Evolutionary conservation across 768 basidiomycete genomes (phyloP).

Genomic region (Russula vinacea): DNA sequence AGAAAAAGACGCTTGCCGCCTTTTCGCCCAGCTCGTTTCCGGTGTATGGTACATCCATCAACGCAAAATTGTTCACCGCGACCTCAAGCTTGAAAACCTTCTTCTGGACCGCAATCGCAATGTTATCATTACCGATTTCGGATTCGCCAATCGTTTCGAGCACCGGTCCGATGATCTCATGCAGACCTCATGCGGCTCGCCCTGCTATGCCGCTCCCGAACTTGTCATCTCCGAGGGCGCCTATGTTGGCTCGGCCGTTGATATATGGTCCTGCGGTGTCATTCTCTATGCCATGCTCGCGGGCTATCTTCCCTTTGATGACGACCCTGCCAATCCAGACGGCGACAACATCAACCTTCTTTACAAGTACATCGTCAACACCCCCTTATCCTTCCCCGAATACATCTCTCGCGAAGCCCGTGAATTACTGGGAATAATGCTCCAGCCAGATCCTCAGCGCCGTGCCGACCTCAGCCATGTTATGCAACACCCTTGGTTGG

Average conservation of each 20-base stretch:
- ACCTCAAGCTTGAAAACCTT: slow-evolving; percentile 97
- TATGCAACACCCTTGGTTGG: slow-evolving; percentile 88
- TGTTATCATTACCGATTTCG: slow-evolving; percentile 99
- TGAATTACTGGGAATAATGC: slow-evolving; percentile 84
- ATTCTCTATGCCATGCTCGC: slow-evolving; percentile 97
- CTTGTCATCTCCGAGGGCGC: slow-evolving; percentile 96
- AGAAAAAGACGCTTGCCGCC: slow-evolving; percentile 89
- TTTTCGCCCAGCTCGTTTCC: slow-evolving; percentile 97
- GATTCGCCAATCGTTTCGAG: slow-evolving; percentile 97
- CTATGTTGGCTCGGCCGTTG: slow-evolving; percentile 95
- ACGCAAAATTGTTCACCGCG: slow-evolving; percentile 98
- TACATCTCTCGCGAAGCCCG: slow-evolving; percentile 84
- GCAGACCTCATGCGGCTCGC: slow-evolving; percentile 96
- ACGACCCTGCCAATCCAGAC: slow-evolving; percentile 97
- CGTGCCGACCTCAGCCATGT: slow-evolving; percentile 74
- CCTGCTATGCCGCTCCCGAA: slow-evolving; percentile 98
- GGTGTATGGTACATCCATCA: slow-evolving; percentile 99
- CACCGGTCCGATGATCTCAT: slow-evolving; percentile 91
- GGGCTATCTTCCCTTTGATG: slow-evolving; percentile 98
- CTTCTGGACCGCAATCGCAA: slow-evolving; percentile 96
- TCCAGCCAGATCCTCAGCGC: slow-evolving; percentile 84
- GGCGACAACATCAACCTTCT: slow-evolving; percentile 99
- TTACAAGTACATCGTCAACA: slow-evolving; percentile 98
- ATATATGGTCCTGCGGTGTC: slow-evolving; percentile 96
- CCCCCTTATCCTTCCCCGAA: slow-evolving; percentile 94